Evolutionary conservation across 257 asterid genomes (phyloP).

Genomic region (Lithospermum erythrorhizon): DNA sequence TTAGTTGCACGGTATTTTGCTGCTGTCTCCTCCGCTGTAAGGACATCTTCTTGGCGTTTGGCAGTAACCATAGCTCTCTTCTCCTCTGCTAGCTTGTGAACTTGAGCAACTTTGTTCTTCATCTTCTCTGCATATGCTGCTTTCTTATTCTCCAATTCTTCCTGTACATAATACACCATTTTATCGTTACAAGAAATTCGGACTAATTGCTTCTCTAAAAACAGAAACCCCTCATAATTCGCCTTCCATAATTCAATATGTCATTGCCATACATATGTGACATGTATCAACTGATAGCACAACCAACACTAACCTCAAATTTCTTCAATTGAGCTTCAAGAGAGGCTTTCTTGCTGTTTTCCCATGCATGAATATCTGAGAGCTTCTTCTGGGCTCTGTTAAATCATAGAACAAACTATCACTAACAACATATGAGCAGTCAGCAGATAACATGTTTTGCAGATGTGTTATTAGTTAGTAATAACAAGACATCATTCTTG

Average conservation of each 20-base stretch:
- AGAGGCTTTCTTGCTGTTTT: constrained; percentile 61
- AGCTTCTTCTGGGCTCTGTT: constrained; percentile 67
- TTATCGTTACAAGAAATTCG: not conserved
- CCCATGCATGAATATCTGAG: constrained; percentile 64
- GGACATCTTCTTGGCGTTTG: constrained; percentile 45
- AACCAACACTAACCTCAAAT: constrained; percentile 67
- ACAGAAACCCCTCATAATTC: no score
- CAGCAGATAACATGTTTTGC: not conserved
- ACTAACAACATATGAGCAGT: not conserved
- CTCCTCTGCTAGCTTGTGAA: constrained; percentile 78
- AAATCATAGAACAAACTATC: constrained; percentile 3
- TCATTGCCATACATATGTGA: no score
- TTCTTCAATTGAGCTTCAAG: constrained; percentile 54
- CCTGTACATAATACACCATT: constrained; percentile 26
- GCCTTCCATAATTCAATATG: no score
- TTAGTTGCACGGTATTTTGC: constrained; percentile 63
- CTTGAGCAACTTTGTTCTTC: constrained; percentile 51
- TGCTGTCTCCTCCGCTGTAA: constrained; percentile 52
- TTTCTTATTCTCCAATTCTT: constrained; percentile 54
- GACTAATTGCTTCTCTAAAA: not conserved
- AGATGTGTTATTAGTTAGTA: no score
- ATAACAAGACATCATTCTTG: no score
- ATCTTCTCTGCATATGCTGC: constrained; percentile 58
- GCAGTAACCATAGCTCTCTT: constrained; percentile 55
- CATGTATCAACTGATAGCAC: no score